These are phyloP conservation scores for Citrus mangshanensis DNA, from an alignment of 345 rosid genomes.

Conservation along the genomic window DNA sequence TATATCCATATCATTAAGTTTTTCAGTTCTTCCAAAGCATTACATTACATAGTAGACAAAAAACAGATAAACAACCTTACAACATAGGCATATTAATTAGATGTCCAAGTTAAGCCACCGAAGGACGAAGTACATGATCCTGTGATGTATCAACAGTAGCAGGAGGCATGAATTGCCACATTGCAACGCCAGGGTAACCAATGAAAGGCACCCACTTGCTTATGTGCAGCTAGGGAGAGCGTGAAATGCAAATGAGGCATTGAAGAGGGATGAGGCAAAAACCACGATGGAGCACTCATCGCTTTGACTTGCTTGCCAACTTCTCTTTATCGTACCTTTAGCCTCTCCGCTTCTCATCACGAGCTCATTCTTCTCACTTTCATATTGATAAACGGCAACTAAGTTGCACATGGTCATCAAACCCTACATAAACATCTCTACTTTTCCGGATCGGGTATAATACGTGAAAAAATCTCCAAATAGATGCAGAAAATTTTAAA, in stretches of 20 bases:
- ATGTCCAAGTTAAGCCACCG: slow-evolving; percentile 15
- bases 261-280: slow-evolving; percentile 10
- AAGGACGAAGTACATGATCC: slow-evolving; percentile 20
- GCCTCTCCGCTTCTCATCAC: slow-evolving; percentile 51
- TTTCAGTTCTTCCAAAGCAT: too few species aligned
- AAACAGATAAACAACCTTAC: too few species aligned
- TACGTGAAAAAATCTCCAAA: neutral
- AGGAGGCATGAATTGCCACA: slow-evolving; percentile 29
- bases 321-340: slow-evolving; percentile 26
- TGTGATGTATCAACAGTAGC: slow-evolving; percentile 22
- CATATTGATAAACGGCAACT: neutral
- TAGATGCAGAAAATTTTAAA: neutral
- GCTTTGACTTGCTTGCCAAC: slow-evolving; percentile 20
- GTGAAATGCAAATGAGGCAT: too few species aligned
- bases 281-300: slow-evolving; percentile 11
- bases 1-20: too few species aligned
- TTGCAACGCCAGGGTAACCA: slow-evolving; percentile 21
- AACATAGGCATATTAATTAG: too few species aligned
- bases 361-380: slow-evolving; percentile 58
- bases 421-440: neutral
- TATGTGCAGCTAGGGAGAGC: too few species aligned
- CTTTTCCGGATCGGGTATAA: neutral
- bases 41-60: too few species aligned
- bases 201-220: slow-evolving; percentile 20
- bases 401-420: neutral